Evolutionary conservation across 2,329 filamentous ascomycete species (phyloP).

Genomic region (Sarocladiaceae sp.): DNA sequence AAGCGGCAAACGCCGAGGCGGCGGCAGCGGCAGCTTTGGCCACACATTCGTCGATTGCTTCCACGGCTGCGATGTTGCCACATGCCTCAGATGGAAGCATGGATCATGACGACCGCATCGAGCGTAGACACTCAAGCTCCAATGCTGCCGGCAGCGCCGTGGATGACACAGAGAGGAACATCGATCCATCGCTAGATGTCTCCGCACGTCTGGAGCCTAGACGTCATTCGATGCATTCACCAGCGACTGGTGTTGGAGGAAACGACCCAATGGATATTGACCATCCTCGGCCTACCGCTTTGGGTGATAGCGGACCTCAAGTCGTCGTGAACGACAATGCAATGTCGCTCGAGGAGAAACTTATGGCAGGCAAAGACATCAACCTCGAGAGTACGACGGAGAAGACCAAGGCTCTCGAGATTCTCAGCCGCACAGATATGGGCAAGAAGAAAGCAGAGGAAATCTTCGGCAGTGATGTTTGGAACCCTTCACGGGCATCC

Average conservation of each 20-base stretch:
- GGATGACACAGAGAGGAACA: slow-evolving; percentile 4
- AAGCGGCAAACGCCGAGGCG: slow-evolving; percentile 55
- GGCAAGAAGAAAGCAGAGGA: slow-evolving; percentile 45
- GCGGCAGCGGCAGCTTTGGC: slow-evolving; percentile 30
- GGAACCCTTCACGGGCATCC: slow-evolving; percentile 25
- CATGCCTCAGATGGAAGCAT: background rate
- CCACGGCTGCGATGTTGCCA: background rate
- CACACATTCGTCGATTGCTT: slow-evolving; percentile 5
- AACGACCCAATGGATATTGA: slow-evolving; percentile 34
- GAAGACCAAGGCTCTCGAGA: slow-evolving; percentile 46
- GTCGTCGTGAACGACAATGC: slow-evolving; percentile 33
- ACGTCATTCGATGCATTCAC: background rate
- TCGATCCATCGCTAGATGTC: slow-evolving; percentile 1
- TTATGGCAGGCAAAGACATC: slow-evolving; percentile 39
- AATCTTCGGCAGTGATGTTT: slow-evolving; percentile 45
- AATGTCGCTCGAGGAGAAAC: slow-evolving; percentile 42
- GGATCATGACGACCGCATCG: slow-evolving; percentile 11
- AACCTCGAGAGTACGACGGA: slow-evolving; percentile 38
- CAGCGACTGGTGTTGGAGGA: background rate
- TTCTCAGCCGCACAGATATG: slow-evolving; percentile 42
- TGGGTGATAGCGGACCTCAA: slow-evolving; percentile 36
- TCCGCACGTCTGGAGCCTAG: background rate
- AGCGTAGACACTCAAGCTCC: slow-evolving; percentile 13
- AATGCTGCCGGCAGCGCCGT: background rate
- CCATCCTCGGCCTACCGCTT: slow-evolving; percentile 35